Evolutionary conservation across 805 yeast species (phyloP).

Genomic region (Lachancea nothofagi): DNA sequence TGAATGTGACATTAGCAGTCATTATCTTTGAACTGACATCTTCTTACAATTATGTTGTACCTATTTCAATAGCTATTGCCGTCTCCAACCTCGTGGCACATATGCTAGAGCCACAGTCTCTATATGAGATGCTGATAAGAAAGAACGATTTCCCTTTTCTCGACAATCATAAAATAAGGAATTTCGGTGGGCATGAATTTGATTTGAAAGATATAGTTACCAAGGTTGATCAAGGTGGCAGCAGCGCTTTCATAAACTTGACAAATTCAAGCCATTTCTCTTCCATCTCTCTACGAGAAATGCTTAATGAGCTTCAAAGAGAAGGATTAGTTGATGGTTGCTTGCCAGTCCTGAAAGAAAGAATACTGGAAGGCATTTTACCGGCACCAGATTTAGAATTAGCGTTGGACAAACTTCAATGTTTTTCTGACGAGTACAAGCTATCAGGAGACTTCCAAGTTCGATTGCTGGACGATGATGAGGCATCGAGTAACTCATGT

Average conservation of each 20-base stretch:
- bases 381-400: conserved; percentile 48
- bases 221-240: conserved; percentile 8
- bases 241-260: conserved; percentile 34
- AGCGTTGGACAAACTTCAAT: conserved; percentile 37
- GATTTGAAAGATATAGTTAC: conserved; percentile 40
- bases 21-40: conserved; percentile 52
- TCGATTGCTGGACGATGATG: conserved; percentile 2
- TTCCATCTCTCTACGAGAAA: conserved; percentile 30
- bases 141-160: conserved; percentile 50
- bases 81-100: conserved; percentile 55
- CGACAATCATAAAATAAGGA: conserved; percentile 37
- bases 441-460: conserved; percentile 4
- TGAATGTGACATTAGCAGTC: conserved; percentile 48
- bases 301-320: conserved; percentile 36
- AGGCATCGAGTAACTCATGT: neutral
- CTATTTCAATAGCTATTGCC: conserved; percentile 50
- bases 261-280: conserved; percentile 35
- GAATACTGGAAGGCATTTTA: conserved; percentile 40
- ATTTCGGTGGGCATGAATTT: conserved; percentile 29
- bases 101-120: conserved; percentile 44
- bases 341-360: conserved; percentile 39
- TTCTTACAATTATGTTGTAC: conserved; percentile 50
- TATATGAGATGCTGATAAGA: conserved; percentile 44
- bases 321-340: conserved; percentile 48
- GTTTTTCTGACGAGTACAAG: conserved; percentile 6